These are phyloP conservation scores for Gastrolobium villosum DNA, from an alignment of 306 rosid genomes.

Conservation along the genomic window DNA sequence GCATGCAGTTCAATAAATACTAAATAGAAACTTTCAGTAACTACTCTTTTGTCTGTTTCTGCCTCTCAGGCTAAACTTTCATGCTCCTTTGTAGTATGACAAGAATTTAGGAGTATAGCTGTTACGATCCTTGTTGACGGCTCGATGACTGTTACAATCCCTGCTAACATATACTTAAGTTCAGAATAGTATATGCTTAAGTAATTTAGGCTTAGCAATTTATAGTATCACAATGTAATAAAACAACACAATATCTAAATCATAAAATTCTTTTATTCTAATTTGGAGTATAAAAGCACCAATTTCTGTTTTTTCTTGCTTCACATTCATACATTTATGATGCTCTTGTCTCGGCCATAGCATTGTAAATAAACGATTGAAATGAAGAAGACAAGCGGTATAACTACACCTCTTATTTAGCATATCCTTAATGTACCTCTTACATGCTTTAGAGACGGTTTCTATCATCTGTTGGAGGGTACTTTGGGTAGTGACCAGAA, in stretches of 20 bases:
- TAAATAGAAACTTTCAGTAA: neutral
- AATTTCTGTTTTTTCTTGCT: neutral
- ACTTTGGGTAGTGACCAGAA: no score
- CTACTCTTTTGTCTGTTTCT: neutral
- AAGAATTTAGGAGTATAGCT: neutral
- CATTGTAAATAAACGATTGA: neutral
- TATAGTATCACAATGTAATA: no score
- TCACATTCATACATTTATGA: neutral
- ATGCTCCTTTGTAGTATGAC: neutral
- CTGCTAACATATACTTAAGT: neutral
- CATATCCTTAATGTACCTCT: neutral
- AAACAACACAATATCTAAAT: neutral
- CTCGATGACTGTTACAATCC: no score
- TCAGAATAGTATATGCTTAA: no score
- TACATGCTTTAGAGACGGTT: neutral
- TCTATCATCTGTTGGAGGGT: no score
- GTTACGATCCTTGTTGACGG: no score
- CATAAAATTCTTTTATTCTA: neutral
- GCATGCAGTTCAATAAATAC: neutral
- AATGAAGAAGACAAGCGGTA: neutral
- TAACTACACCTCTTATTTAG: conserved; percentile 7
- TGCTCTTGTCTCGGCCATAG: neutral
- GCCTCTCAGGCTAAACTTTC: neutral
- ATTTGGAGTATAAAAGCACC: neutral
- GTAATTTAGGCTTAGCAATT: neutral